Conservation (phyloP, 495 filamentous ascomycete genomes). For the Friedmanniomyces endolithicus region DNA sequence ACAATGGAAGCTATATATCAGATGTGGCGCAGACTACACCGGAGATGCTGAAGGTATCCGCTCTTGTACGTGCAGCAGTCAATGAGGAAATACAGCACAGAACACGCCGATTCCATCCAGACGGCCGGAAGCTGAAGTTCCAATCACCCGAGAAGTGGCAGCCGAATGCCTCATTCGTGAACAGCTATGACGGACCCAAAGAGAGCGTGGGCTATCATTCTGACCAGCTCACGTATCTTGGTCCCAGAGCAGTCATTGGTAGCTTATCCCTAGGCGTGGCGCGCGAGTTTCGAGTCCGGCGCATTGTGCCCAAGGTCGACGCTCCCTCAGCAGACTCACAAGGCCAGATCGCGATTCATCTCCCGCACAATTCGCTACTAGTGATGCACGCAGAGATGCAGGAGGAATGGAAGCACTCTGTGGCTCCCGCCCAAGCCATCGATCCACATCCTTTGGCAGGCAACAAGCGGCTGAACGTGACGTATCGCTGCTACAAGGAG, state of each 20-base stretch:
- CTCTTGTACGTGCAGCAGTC: slow-evolving; percentile 55
- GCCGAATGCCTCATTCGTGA: slow-evolving; percentile 85
- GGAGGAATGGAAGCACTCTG: slow-evolving; percentile 65
- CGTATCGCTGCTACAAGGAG: slow-evolving; percentile 75
- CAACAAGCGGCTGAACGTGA: slow-evolving; percentile 77
- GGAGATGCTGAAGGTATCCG: slow-evolving; percentile 51
- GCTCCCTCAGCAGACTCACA: slow-evolving; percentile 39
- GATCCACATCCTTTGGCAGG: slow-evolving; percentile 72
- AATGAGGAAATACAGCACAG: slow-evolving; percentile 58
- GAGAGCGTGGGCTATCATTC: slow-evolving; percentile 84
- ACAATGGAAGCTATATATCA: slow-evolving; percentile 60
- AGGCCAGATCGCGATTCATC: slow-evolving; percentile 80
- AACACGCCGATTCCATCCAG: slow-evolving; percentile 48
- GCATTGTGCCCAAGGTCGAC: slow-evolving; percentile 50
- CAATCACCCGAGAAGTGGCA: slow-evolving; percentile 62
- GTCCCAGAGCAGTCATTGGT: slow-evolving; percentile 76
- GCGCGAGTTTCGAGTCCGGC: slow-evolving; percentile 77
- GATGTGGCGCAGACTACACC: slow-evolving; percentile 66
- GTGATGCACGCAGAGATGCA: slow-evolving; percentile 93
- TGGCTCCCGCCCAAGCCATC: slow-evolving; percentile 59
- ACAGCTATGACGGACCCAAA: slow-evolving; percentile 69
- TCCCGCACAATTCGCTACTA: slow-evolving; percentile 85
- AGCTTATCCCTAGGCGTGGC: slow-evolving; percentile 81
- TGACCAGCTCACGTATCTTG: slow-evolving; percentile 87
- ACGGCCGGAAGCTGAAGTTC: slow-evolving; percentile 59